phyloP scores from a whole-genome alignment of 176 grass and related monocot genomes.

The Thinopyrum elongatum region DNA sequence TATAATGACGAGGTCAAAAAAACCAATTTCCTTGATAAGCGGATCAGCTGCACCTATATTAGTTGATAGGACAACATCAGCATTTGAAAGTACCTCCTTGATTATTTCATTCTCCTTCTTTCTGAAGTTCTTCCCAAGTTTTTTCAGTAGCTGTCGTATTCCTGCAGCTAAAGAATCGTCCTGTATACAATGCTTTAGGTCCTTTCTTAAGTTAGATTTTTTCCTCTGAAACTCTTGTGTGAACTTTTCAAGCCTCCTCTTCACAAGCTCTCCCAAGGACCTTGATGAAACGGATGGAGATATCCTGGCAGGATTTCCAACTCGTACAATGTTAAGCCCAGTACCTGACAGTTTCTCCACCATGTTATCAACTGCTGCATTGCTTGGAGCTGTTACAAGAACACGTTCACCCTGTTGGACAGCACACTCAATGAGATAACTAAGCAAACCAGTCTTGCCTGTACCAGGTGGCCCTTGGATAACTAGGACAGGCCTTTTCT shows the following conservation, averaged over 20 bases:
- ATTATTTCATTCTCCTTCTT: slow-evolving; percentile 82
- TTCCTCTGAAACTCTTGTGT: slow-evolving; percentile 85
- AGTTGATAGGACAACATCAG: slow-evolving; percentile 81
- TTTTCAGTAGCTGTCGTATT: slow-evolving; percentile 77
- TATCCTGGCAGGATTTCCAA: slow-evolving; percentile 84
- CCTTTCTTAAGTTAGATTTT: slow-evolving; percentile 78
- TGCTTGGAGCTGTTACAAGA: slow-evolving; percentile 89
- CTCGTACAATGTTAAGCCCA: slow-evolving; percentile 65
- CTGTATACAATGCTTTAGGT: slow-evolving; percentile 66
- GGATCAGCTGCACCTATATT: slow-evolving; percentile 83
- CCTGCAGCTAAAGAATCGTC: slow-evolving; percentile 75
- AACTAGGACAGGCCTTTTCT: slow-evolving; percentile 68
- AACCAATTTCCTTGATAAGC: slow-evolving; percentile 59
- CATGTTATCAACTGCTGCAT: slow-evolving; percentile 85
- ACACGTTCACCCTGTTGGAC: slow-evolving; percentile 72
- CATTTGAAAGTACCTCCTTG: slow-evolving; percentile 61
- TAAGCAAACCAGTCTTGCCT: slow-evolving; percentile 82
- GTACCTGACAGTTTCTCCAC: slow-evolving; percentile 70
- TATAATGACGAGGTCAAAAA: slow-evolving; percentile 85
- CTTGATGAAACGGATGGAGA: slow-evolving; percentile 67
- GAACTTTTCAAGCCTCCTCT: slow-evolving; percentile 58
- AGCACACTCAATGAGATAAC: slow-evolving; percentile 60
- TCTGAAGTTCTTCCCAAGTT: slow-evolving; percentile 69
- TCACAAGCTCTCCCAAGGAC: slow-evolving; percentile 69
- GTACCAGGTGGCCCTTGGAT: slow-evolving; percentile 91